Evolutionary conservation across 2,329 filamentous ascomycete species (phyloP).

Genomic region (Hypoxylon sp.): DNA sequence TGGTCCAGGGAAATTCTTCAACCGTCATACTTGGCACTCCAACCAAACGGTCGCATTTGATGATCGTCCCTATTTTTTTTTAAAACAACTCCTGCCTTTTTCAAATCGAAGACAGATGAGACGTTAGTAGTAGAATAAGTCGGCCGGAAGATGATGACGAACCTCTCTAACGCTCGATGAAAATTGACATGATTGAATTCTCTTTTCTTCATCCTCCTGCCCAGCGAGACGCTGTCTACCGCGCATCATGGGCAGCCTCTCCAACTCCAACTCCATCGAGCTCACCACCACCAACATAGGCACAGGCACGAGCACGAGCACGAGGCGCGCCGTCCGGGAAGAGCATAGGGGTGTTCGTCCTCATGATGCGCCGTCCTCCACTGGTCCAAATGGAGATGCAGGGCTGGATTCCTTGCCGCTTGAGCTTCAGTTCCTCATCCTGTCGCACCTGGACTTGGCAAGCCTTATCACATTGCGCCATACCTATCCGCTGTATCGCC

Average conservation of each 20-base stretch:
- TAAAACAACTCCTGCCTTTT: too few relatives aligned
- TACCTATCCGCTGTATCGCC: constrained; percentile 37
- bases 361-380: constrained; percentile 15
- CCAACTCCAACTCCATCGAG: constrained; percentile 34
- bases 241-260: constrained; percentile 28
- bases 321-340: constrained; percentile 8
- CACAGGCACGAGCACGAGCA: constrained; percentile 2
- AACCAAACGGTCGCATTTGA: constrained; percentile 29
- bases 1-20: constrained; percentile 34
- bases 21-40: constrained; percentile 36
- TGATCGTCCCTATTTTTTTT: constrained; percentile 24
- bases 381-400: constrained; percentile 4
- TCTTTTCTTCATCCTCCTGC: constrained; percentile 12
- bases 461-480: constrained; percentile 40
- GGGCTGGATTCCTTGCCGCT: constrained; percentile 39
- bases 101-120: too few relatives aligned
- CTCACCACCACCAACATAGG: too few relatives aligned
- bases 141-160: constrained; percentile 31
- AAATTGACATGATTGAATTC: constrained; percentile 35
- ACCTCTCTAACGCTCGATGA: constrained; percentile 31
- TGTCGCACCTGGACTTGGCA: constrained; percentile 40
- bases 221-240: constrained; percentile 10
- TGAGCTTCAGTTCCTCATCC: constrained; percentile 44
- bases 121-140: too few relatives aligned
- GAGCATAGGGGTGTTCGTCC: constrained; percentile 2